Percentiles rank a stretch among this genome's conserved stretches.
phyloP scores from a whole-genome alignment of 441 rosid genomes.

The Cnidoscolus chayamansa region DNA sequence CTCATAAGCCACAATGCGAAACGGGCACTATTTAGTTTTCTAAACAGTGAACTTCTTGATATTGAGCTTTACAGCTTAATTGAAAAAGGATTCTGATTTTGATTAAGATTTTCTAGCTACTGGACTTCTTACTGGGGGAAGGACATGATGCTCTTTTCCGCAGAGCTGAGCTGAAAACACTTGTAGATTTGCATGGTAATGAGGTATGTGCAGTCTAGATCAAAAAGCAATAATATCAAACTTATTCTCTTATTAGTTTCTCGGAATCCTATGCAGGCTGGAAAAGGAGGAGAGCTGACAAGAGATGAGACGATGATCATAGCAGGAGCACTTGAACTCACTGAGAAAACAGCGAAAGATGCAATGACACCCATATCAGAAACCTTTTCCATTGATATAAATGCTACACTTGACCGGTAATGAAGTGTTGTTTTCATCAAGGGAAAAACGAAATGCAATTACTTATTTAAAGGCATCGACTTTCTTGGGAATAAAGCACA shows the following conservation, averaged over 20 bases:
- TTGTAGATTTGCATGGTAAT: constrained; percentile 67
- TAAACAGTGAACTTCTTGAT: no score
- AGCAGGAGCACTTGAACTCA: constrained; percentile 89
- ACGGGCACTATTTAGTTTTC: no score
- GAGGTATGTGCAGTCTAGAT: constrained; percentile 41
- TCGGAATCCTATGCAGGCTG: constrained; percentile 48
- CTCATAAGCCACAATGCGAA: no score
- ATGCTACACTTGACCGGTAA: constrained; percentile 65
- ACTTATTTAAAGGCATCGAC: no score
- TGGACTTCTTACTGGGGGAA: constrained; percentile 63
- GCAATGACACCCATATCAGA: constrained; percentile 85
- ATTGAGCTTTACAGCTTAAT: neutral
- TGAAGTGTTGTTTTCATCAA: neutral
- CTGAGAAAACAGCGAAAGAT: constrained; percentile 71
- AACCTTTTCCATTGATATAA: constrained; percentile 73
- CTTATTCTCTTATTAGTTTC: no score
- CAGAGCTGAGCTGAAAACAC: constrained; percentile 76
- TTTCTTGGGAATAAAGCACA: neutral
- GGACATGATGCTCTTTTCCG: constrained; percentile 69
- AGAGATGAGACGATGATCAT: constrained; percentile 88
- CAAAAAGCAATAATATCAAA: neutral
- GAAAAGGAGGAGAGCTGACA: constrained; percentile 90
- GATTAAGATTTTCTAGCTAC: constrained; percentile 35
- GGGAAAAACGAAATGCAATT: neutral
- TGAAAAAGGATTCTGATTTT: neutral